Evolutionary conservation across 495 filamentous ascomycete genomes (phyloP).

Genomic region (Penicillium coffeae): DNA sequence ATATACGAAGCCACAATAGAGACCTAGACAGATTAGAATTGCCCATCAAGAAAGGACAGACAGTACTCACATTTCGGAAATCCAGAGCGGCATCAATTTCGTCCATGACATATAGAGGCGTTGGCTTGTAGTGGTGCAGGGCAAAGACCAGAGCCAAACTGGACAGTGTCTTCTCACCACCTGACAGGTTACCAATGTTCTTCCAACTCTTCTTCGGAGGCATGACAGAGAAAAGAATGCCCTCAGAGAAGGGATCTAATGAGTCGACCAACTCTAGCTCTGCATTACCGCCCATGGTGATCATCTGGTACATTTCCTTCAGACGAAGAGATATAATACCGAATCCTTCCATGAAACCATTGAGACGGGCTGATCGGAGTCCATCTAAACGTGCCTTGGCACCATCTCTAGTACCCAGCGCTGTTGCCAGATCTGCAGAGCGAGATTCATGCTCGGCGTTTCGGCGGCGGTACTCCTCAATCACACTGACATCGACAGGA

Average conservation of each 20-base stretch:
- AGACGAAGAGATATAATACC: conserved; percentile 88
- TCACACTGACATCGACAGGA: conserved; percentile 83
- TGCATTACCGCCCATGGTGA: conserved; percentile 98
- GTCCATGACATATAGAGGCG: conserved; percentile 98
- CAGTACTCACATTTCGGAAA: conserved; percentile 82
- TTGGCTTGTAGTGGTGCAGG: conserved; percentile 96
- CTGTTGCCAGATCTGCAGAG: conserved; percentile 70
- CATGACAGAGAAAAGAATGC: conserved; percentile 96
- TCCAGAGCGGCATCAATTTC: conserved; percentile 98
- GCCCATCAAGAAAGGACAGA: neutral
- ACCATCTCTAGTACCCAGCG: conserved; percentile 71
- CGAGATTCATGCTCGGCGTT: conserved; percentile 82
- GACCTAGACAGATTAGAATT: conserved; percentile 54
- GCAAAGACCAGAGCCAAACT: conserved; percentile 95
- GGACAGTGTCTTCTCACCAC: conserved; percentile 95
- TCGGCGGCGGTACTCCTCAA: conserved; percentile 88
- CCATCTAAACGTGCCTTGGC: conserved; percentile 90
- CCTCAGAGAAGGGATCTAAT: conserved; percentile 93
- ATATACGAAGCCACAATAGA: conserved; percentile 98
- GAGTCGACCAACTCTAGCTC: conserved; percentile 95
- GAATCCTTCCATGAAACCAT: conserved; percentile 99
- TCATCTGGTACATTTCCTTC: conserved; percentile 99
- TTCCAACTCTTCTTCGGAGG: conserved; percentile 99
- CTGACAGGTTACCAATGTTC: conserved; percentile 91
- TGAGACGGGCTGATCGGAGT: conserved; percentile 79